phyloP scores from a whole-genome alignment of 2,329 filamentous ascomycete genomes.

The Ceratocystiopsis minuta region DNA sequence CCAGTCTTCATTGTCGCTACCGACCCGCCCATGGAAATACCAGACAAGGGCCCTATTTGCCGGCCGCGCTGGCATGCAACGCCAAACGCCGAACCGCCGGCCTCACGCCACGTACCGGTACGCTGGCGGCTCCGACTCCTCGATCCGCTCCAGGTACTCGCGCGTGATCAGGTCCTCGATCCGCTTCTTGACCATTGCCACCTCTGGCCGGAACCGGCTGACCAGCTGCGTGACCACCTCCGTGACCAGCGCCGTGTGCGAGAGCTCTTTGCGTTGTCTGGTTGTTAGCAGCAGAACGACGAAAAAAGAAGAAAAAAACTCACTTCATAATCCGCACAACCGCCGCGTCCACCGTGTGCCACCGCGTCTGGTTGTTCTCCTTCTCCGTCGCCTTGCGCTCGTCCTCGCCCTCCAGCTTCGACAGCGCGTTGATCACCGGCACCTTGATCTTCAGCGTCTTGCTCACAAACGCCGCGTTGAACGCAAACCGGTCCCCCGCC shows the following conservation, averaged over 20 bases:
- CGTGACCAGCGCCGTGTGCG: conserved; percentile 49
- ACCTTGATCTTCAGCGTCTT: conserved; percentile 80
- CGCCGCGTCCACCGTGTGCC: conserved; percentile 56
- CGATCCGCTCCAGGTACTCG: conserved; percentile 62
- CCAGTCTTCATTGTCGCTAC: too few species aligned
- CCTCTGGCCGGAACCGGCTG: conserved; percentile 55
- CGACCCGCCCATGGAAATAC: too few species aligned
- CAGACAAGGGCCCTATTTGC: too few species aligned
- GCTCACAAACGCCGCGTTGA: conserved; percentile 67
- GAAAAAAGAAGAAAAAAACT: conserved; percentile 15
- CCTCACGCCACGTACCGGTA: conserved; percentile 60
- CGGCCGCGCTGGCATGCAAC: too few species aligned
- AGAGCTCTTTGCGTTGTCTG: conserved; percentile 56
- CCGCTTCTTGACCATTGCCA: conserved; percentile 63
- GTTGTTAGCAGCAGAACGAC: neutral
- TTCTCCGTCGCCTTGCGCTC: conserved; percentile 55
- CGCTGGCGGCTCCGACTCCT: conserved; percentile 42
- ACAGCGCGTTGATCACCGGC: conserved; percentile 61
- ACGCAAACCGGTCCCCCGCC: conserved; percentile 57
- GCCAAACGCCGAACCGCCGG: too few species aligned
- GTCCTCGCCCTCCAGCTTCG: conserved; percentile 63
- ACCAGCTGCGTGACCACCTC: conserved; percentile 56
- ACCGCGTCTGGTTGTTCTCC: conserved; percentile 55
- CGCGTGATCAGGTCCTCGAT: conserved; percentile 60
- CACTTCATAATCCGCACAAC: conserved; percentile 78